Evolutionary conservation across 129 eudicot species (phyloP), one percentile per base, ranked within the genome.

Genomic region (Arctium lappa): DNA sequence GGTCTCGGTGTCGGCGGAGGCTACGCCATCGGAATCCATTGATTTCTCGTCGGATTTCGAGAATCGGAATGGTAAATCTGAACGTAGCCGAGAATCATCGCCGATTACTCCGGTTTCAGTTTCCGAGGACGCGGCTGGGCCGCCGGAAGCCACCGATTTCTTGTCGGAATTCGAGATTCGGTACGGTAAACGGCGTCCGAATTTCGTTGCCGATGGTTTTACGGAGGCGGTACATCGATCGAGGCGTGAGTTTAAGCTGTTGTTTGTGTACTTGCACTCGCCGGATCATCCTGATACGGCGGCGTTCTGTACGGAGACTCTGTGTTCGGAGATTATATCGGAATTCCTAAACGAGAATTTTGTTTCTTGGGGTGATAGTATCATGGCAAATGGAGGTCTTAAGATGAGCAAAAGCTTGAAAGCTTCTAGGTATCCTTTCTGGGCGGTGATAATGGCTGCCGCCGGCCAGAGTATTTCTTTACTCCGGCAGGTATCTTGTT

Each of bases 211-310:
- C 2, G 94, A 88, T 80, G 91, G 94, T 75, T 93, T 93, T 84
- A 89, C 88, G 89, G 97, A 93, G 27, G 93, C 93, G 1, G 77
- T 90, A 73, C 91, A 93, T 80, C 71, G 90, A 86, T 93, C 96
- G 6, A 86, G 93, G 79, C 89, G 77, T 15, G 97, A 79, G 79
- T 90, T 75, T 73, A 94, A 91, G 88, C 77, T 89, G 72, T 38
- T 94, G 87, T 91, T 91, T 74, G 94, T 94, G 16, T 94, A 91
- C 76, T 82, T 94, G 87, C 98, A 94, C 81, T 90, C 98, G 9
- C 97, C 97, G 1, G 94, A 94, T 50, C 93, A 94, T 74, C 88
- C 94, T 7, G 97, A 91, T 75, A 91, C 97, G 5, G 88, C 87
- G 2, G 69, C 29, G 3, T 94, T 94, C 85, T 89, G 91, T 72